Evolutionary conservation across 495 filamentous ascomycete species (phyloP).

Genomic region (Schizothecium vesticola): DNA sequence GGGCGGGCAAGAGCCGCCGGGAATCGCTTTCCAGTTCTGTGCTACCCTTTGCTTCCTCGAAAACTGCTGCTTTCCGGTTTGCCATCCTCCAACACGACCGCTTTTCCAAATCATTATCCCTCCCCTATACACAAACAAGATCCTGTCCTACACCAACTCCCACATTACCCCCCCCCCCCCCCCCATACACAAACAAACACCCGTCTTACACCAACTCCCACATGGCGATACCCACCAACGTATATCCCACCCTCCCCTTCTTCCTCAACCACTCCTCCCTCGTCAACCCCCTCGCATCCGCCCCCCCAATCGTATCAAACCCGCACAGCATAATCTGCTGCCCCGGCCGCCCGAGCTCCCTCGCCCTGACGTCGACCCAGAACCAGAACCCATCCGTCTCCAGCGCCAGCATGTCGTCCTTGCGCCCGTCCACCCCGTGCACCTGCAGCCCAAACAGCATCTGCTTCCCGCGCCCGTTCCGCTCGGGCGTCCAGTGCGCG

Average conservation of each 20-base stretch:
- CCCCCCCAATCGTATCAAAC: constrained; percentile 57
- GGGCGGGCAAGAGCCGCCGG: background rate
- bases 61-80: background rate
- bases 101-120: background rate
- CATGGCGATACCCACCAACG: constrained; percentile 54
- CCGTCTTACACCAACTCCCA: constrained; percentile 62
- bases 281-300: constrained; percentile 63
- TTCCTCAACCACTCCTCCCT: constrained; percentile 57
- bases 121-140: background rate
- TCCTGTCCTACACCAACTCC: constrained; percentile 54
- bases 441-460: constrained; percentile 62
- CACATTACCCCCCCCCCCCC: constrained; percentile 39
- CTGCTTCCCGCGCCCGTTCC: constrained; percentile 56
- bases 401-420: constrained; percentile 60
- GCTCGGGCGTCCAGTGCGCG: constrained; percentile 68
- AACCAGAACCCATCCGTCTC: constrained; percentile 63
- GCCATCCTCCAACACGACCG: background rate
- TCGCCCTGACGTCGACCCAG: constrained; percentile 65
- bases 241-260: constrained; percentile 56
- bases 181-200: background rate
- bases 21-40: background rate
- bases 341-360: constrained; percentile 62
- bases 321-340: constrained; percentile 58
- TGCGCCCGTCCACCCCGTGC: constrained; percentile 59
- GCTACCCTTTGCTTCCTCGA: background rate